These are phyloP conservation scores for Erysimum pusillum DNA, from an alignment of 441 rosid species.

Conservation along the genomic window DNA sequence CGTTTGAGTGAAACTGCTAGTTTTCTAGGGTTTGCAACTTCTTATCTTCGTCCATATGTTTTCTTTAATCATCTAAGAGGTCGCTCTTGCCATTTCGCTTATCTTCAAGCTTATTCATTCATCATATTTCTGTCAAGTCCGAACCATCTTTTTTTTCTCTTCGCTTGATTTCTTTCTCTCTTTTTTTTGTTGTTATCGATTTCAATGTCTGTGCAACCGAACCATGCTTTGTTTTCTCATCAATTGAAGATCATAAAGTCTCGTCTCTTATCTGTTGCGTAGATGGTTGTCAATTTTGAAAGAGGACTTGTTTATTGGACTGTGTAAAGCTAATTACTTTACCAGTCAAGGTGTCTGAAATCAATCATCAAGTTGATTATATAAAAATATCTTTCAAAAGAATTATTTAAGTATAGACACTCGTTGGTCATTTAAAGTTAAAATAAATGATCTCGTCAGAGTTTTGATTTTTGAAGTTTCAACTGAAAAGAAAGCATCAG, in stretches of 20 bases:
- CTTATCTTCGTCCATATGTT: slow-evolving; percentile 61
- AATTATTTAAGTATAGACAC: neutral
- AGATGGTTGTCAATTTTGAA: slow-evolving; percentile 10
- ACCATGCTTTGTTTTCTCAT: slow-evolving; percentile 43
- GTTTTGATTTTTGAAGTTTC: slow-evolving; percentile 45
- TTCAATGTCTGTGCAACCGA: slow-evolving; percentile 37
- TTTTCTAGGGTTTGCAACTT: slow-evolving; percentile 47
- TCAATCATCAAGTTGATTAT: slow-evolving; percentile 21
- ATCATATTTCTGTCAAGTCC: slow-evolving; percentile 41
- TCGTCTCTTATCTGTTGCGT: slow-evolving; percentile 26
- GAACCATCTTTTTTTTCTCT: slow-evolving; percentile 4
- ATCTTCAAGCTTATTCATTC: slow-evolving; percentile 51
- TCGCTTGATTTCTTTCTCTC: slow-evolving; percentile 34
- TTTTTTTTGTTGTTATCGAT: neutral
- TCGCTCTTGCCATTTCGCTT: slow-evolving; percentile 39
- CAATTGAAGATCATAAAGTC: slow-evolving; percentile 45
- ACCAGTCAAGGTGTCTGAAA: neutral
- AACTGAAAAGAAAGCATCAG: slow-evolving; percentile 33
- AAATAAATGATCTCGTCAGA: slow-evolving; percentile 12
- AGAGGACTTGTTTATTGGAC: slow-evolving; percentile 25
- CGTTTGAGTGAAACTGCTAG: slow-evolving; percentile 39
- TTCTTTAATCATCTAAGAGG: slow-evolving; percentile 41
- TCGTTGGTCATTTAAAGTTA: slow-evolving; percentile 4
- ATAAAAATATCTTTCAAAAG: neutral
- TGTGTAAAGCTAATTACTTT: slow-evolving; percentile 22